Percentiles rank a stretch among this genome's conserved stretches.
phyloP scores from a whole-genome alignment of 306 rosid genomes.

The Senna siamea region DNA sequence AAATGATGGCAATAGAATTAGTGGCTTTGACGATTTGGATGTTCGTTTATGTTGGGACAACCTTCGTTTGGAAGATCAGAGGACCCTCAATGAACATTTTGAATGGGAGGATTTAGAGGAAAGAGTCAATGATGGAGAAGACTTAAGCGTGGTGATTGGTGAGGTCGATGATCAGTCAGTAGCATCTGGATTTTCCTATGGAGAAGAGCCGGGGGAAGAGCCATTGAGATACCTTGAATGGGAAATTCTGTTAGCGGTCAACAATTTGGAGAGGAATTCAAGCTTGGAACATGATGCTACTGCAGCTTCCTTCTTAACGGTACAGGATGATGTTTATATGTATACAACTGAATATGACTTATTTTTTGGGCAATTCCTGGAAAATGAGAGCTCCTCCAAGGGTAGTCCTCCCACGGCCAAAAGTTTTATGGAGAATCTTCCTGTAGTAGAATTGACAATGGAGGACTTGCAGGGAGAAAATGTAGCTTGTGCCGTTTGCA shows the following conservation, averaged over 20 bases:
- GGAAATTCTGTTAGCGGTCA: slow-evolving; percentile 77
- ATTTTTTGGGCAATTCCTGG: slow-evolving; percentile 69
- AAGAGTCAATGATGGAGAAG: slow-evolving; percentile 54
- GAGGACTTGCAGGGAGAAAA: slow-evolving; percentile 63
- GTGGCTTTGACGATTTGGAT: slow-evolving; percentile 55
- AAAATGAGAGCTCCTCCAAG: slow-evolving; percentile 62
- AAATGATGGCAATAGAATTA: slow-evolving; percentile 39
- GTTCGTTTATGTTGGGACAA: slow-evolving; percentile 59
- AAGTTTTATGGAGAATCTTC: slow-evolving; percentile 70
- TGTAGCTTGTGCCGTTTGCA: slow-evolving; percentile 77
- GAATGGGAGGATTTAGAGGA: slow-evolving; percentile 77
- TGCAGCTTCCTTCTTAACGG: slow-evolving; percentile 43
- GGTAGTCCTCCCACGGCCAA: slow-evolving; percentile 82
- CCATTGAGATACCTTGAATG: slow-evolving; percentile 67
- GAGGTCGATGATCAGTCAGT: slow-evolving; percentile 60
- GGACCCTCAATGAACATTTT: slow-evolving; percentile 53
- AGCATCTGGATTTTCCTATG: slow-evolving; percentile 59
- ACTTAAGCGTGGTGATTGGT: slow-evolving; percentile 39
- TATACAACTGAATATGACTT: slow-evolving; percentile 59
- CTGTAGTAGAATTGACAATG: slow-evolving; percentile 60
- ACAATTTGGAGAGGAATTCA: slow-evolving; percentile 57
- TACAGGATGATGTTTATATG: slow-evolving; percentile 59
- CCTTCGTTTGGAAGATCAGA: slow-evolving; percentile 64
- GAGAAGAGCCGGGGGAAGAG: slow-evolving; percentile 52
- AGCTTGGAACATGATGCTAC: slow-evolving; percentile 42